Evolutionary conservation across 805 yeast species (phyloP), one percentile per base, ranked within the genome.

Genomic region (Nakazawaea sp.): DNA sequence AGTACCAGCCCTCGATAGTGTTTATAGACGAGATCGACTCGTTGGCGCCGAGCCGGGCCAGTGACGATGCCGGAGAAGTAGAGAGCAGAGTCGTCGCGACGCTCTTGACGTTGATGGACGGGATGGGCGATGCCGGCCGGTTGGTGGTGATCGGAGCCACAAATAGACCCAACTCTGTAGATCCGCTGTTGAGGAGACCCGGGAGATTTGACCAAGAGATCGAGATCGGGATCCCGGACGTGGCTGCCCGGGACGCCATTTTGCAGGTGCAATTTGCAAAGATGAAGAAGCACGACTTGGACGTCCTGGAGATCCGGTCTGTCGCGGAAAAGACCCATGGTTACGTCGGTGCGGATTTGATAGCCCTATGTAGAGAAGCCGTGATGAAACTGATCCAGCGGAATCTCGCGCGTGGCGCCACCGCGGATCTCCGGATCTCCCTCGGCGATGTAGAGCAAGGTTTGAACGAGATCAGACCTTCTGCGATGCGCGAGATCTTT

Each of bases 401-500:
- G 36, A 81, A 80, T 0, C 46, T 81, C 5, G 51, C 50, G n/a
- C 31, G 30, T 36, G 43, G 46, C 4, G 53, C 53, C 3, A 62
- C 54, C 23, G 43, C 43, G 1, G 55, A 66, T 1, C 60, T 81
- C 44, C 69, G 62, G 38, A 74, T 86, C 3, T 51, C 59, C 1
- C 41, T 64, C 9, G 56, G 53, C 1, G 95, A 90, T 50, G 66
- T 90, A n/a, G 78, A 78, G 33, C 58, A 56, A 17, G 89, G 97
- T 0, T 58, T 88, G 54, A 59, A 76, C 1, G 89, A 84, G n/a
- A 77, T 92, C 2, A 69, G 94, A 35, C 97, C 98, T 2, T 83
- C 95, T 42, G 97, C 97, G 2, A 92, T 92, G 98, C 72, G 96
- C 41, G 98, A 92, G 56, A 85, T 90, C 36, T 81, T 88, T 40